A percentile compares a stretch with the other conserved stretches of the same genome.
Conservation (phyloP, 768 basidiomycete genomes). For the Leccinum barrowsii region DNA sequence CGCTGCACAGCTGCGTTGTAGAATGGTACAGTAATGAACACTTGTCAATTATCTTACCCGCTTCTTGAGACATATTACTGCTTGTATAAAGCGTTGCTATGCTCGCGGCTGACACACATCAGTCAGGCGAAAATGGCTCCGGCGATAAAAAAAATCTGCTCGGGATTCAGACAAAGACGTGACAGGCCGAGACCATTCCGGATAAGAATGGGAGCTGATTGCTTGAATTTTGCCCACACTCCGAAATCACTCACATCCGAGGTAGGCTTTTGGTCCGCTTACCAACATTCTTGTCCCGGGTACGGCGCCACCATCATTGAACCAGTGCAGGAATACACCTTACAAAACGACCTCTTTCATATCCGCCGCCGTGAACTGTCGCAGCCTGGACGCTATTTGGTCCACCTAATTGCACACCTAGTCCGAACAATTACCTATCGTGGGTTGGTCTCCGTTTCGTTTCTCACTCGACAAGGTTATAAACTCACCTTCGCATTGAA, state of each 20-base stretch:
- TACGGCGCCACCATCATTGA: slow-evolving; percentile 10
- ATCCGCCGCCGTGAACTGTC: neutral
- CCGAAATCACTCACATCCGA: slow-evolving; percentile 4
- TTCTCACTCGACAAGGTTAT: slow-evolving; percentile 2
- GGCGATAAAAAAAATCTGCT: neutral
- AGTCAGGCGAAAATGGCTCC: neutral
- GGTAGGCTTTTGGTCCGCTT: neutral
- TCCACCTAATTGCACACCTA: slow-evolving; percentile 2
- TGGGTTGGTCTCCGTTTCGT: neutral
- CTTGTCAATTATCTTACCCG: neutral
- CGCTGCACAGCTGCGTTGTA: neutral
- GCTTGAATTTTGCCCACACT: neutral
- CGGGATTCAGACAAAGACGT: neutral
- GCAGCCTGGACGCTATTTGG: neutral
- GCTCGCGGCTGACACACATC: neutral
- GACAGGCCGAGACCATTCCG: neutral
- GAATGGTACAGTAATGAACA: neutral
- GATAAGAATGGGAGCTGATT: slow-evolving; percentile 5
- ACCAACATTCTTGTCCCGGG: neutral
- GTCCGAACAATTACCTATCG: neutral
- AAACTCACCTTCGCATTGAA: slow-evolving; percentile 8
- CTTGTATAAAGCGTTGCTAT: neutral
- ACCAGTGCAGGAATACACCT: slow-evolving; percentile 7
- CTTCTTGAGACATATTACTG: neutral
- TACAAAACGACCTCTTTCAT: slow-evolving; percentile 4